phyloP scores from a whole-genome alignment of 371 early-diverging fungal species.

The Mortierella sp. region DNA sequence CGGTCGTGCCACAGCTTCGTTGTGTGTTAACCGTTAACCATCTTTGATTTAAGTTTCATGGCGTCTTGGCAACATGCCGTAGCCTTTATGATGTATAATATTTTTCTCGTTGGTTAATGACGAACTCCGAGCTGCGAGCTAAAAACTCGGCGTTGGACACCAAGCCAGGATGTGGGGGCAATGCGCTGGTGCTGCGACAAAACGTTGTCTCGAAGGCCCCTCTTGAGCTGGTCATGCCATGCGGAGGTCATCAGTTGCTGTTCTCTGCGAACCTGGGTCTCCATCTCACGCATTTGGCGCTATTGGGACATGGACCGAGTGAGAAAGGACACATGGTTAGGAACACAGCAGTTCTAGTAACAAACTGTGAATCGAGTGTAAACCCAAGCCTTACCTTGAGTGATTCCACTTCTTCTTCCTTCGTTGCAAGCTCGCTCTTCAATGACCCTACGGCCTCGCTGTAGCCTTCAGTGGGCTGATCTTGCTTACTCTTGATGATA shows the following conservation, averaged over 20 bases:
- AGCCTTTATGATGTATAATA: neutral
- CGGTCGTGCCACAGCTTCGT: no score
- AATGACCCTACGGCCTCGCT: constrained; percentile 80
- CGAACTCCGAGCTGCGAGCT: constrained; percentile 41
- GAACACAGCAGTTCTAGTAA: no score
- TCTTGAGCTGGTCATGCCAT: constrained; percentile 78
- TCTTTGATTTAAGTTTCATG: no score
- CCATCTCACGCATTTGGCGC: constrained; percentile 72
- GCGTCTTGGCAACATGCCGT: no score
- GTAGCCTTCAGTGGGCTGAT: constrained; percentile 46
- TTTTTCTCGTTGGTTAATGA: constrained; percentile 11
- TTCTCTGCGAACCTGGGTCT: constrained; percentile 71
- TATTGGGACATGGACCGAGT: constrained; percentile 49
- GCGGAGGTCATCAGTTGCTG: constrained; percentile 80
- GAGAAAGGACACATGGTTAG: no score
- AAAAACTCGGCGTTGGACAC: constrained; percentile 65
- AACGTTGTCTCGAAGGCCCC: constrained; percentile 64
- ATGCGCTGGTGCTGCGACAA: constrained; percentile 58
- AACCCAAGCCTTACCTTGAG: constrained; percentile 60
- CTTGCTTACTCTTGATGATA: constrained; percentile 25
- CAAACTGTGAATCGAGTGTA: neutral
- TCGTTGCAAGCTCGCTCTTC: constrained; percentile 66
- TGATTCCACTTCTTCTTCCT: constrained; percentile 76
- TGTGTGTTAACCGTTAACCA: no score
- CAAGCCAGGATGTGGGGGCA: constrained; percentile 78